These are phyloP conservation scores for Aspergillus incahuasiensis DNA, from an alignment of 495 filamentous ascomycete species.

Conservation along the genomic window DNA sequence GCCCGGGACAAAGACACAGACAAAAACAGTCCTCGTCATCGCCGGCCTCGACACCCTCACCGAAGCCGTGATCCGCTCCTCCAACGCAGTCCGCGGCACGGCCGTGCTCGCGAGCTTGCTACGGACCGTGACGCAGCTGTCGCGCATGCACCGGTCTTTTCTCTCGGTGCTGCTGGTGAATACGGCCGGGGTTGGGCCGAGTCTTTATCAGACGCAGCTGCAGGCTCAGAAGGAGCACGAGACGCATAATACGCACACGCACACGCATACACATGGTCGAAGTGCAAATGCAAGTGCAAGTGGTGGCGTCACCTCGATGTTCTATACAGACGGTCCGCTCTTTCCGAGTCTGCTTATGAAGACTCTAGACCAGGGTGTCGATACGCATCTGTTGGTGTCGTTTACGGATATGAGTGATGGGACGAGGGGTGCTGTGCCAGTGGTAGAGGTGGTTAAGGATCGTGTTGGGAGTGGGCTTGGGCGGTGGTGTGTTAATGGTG, in stretches of 20 bases:
- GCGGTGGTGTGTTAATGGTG: constrained; percentile 36
- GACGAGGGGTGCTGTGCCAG: constrained; percentile 14
- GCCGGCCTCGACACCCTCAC: constrained; percentile 38
- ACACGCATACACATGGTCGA: too few species aligned
- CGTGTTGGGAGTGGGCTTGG: constrained; percentile 32
- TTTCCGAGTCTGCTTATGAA: constrained; percentile 37
- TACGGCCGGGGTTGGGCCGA: constrained; percentile 31
- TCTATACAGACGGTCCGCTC: constrained; percentile 21
- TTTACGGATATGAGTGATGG: constrained; percentile 4
- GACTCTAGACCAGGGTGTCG: constrained; percentile 39
- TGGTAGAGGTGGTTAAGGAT: constrained; percentile 44
- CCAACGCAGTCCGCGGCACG: constrained; percentile 36
- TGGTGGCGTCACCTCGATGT: constrained; percentile 33
- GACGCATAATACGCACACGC: background rate
- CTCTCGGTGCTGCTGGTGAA: constrained; percentile 40
- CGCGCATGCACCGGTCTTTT: constrained; percentile 23
- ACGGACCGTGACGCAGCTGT: constrained; percentile 32
- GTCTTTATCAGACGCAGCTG: background rate
- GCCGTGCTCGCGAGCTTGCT: constrained; percentile 33
- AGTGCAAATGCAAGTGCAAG: constrained; percentile 17
- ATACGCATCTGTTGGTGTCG: constrained; percentile 40
- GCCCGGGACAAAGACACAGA: too few species aligned
- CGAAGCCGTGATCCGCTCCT: constrained; percentile 37
- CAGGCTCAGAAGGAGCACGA: background rate
- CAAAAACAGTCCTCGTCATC: constrained; percentile 25